Base-by-base conservation (phyloP, 1,284 basidiomycete genomes). In the Irpex sp. region DNA sequence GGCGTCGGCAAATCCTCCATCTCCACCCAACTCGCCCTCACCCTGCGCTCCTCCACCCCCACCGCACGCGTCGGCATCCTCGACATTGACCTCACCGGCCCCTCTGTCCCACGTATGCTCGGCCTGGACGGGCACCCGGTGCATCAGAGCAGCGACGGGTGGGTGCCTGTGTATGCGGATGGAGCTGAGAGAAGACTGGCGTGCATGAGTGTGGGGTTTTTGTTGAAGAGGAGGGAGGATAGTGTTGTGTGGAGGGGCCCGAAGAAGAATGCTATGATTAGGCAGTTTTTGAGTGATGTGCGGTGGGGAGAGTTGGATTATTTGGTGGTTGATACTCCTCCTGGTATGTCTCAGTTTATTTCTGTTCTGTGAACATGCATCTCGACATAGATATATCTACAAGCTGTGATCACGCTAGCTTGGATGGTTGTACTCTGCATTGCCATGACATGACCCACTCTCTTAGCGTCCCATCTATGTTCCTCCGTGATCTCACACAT, bases 251-350 rank as follows among this genome's bases (percentile, higher is more conserved):
- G 97, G 97, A 81, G 97, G 68, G 97, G 97, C 0, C 97, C 97
- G 39, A 99, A 99, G 84, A 99, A 99, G 85, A 98, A 98, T 71
- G 97, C 94, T 56, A 99, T 99, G 97, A 98, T 99, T 71, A 82
- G 95, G 70, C 97, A 99, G 79, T 99, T 99, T 74, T 77, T 99
- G 73, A 89, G 89, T 69, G 96, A 99, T 71, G 97, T 99, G 9
- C 79, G 95, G 65, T 99, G 97, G 97, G 97, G 95, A 58, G 89
- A 95, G 54, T 79, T 98, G 64, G 97, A 99, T 77, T 99, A 96
- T 78, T 81, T 99, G 57, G 88, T 99, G 60, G 91, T 99, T 63
- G 97, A 99, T 75, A 99, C 97, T 4, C 97, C 97, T 5, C 97
- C 97, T 69, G 96, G 95, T 95, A 68, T 68, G 88, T 77, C 53